Evolutionary conservation across 2,329 filamentous ascomycete species (phyloP), one percentile per base, ranked within the genome.

Genomic region (Nemania diffusa): DNA sequence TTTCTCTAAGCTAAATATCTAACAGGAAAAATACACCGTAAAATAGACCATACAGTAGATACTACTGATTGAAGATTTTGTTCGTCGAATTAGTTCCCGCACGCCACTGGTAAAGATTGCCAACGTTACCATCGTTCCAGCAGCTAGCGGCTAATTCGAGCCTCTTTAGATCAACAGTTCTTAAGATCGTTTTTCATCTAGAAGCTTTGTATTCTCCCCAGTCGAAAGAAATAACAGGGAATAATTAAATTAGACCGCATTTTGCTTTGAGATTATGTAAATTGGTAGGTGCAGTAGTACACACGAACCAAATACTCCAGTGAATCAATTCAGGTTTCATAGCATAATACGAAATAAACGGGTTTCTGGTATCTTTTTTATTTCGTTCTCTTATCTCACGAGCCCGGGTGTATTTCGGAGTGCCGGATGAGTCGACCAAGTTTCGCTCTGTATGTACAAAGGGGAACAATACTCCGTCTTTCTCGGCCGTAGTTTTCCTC

Each of bases 391-490:
- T 46, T 26, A 13, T 50, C 27, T 57, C 22, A 9, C 9, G 24
- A 27, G 22, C 13, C 22, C 29, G 22, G 46, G 2, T 56, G 13
- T 20, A 1, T 13, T 17, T 5, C 22, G 6, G 32, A 34, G n/a
- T 17, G 29, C 11, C 15, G n/a, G 13, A 34, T 22, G 50, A 27
- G 50, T 53, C 15, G 52, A 24, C 29, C 27, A 46, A 48, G 8
- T 48, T 55, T 59, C 40, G 53, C 57, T 46, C 24, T 42, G 27
- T 66, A 63, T 66, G 26, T 60, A 69, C 64, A 64, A 62, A 62
- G 29, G 56, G 26, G 50, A 58, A 17, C 26, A 13, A 48, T 46
- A 24, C 20, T 22, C 22, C 26, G 40, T 44, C 29, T 37, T 53
- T 55, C 48, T 26, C 20, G 50, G 20, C n/a, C 26, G 22, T 37